These are phyloP conservation scores for Aspergillus spinulosporus DNA, from an alignment of 2,329 filamentous ascomycete genomes.

Conservation along the genomic window DNA sequence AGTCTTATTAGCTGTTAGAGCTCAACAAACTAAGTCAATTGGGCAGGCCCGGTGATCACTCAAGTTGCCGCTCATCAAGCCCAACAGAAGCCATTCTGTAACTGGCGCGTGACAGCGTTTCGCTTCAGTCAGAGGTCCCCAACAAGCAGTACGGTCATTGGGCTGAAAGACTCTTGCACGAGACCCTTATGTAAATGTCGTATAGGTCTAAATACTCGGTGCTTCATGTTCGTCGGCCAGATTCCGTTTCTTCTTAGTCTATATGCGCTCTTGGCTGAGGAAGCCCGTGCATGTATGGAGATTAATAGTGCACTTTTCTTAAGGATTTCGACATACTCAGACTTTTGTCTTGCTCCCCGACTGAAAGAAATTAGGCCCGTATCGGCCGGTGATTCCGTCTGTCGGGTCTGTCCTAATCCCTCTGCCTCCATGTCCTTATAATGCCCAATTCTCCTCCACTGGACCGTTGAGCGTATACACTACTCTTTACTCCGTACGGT, in stretches of 20 bases:
- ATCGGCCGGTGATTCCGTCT: not conserved
- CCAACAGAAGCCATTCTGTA: not conserved
- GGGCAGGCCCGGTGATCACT: conserved; percentile 3
- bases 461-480: not conserved
- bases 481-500: too few species aligned
- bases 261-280: too few species aligned
- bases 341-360: not conserved
- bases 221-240: too few species aligned
- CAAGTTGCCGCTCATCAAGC: not conserved
- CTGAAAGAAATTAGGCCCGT: not conserved
- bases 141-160: not conserved
- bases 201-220: not conserved
- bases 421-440: not conserved
- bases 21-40: not conserved
- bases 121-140: not conserved
- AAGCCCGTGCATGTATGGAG: too few species aligned
- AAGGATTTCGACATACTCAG: too few species aligned
- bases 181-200: not conserved
- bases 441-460: not conserved
- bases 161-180: not conserved
- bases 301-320: too few species aligned
- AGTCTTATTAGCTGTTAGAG: not conserved
- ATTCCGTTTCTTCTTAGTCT: too few species aligned
- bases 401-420: not conserved
- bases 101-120: conserved; percentile 1